Conservation (phyloP, 805 yeast species). For the Tetrapisispora fleetii region DNA sequence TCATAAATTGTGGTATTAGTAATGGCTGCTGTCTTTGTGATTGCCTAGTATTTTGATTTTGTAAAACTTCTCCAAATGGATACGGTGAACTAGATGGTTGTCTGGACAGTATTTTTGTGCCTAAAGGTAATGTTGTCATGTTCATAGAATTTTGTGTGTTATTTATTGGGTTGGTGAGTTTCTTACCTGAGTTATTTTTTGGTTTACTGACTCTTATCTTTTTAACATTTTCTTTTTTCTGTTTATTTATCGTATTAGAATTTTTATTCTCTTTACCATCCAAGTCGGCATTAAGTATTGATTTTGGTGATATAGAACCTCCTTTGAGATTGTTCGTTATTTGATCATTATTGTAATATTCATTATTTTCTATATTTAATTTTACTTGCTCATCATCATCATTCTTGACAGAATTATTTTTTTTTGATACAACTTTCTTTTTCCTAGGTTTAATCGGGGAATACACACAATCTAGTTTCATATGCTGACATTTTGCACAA, state of each 20-base stretch:
- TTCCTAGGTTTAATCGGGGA: conserved; percentile 22
- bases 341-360: not conserved
- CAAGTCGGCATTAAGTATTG: not conserved
- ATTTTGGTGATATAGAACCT: not conserved
- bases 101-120: not conserved
- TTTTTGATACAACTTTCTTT: conserved; percentile 3
- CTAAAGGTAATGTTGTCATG: not conserved
- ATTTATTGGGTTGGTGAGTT: not conserved
- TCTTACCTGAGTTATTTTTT: not conserved
- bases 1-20: conserved; percentile 4
- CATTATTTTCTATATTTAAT: conserved; percentile 1
- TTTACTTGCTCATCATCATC: not conserved
- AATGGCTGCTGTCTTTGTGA: conserved; percentile 1
- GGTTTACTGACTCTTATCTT: not conserved
- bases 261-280: not conserved
- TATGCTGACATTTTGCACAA: conserved; percentile 69
- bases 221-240: not conserved
- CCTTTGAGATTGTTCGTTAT: not conserved
- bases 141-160: not conserved
- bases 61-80: not conserved
- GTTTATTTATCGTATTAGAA: not conserved
- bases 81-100: conserved; percentile 1
- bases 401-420: not conserved
- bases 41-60: conserved; percentile 2
- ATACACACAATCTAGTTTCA: conserved; percentile 72